These are phyloP conservation scores for Inga laurina DNA, from an alignment of 306 rosid species.

Conservation along the genomic window DNA sequence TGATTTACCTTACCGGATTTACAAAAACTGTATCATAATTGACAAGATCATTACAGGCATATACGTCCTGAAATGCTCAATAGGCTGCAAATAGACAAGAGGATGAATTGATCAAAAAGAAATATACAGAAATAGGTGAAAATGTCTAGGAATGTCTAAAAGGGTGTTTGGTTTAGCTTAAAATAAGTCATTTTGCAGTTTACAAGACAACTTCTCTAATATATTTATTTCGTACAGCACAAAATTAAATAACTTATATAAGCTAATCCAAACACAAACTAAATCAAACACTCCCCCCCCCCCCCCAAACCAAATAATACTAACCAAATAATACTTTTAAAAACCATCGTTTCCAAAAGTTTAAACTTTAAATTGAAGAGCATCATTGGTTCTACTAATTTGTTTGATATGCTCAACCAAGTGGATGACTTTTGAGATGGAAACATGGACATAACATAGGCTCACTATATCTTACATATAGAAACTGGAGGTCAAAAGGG, in stretches of 20 bases:
- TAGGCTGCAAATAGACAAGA: not conserved
- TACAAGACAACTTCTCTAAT: too few relatives aligned
- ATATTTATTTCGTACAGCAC: too few relatives aligned
- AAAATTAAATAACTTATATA: too few relatives aligned
- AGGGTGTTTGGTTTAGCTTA: too few relatives aligned
- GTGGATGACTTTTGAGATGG: too few relatives aligned
- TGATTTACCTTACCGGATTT: not conserved
- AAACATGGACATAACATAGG: not conserved
- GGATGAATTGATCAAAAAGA: not conserved
- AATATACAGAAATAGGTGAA: not conserved
- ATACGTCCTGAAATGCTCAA: not conserved
- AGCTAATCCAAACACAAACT: too few relatives aligned
- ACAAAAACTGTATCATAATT: not conserved
- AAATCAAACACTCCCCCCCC: not conserved
- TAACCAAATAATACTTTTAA: not conserved
- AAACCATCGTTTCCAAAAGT: not conserved
- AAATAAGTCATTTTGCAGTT: too few relatives aligned
- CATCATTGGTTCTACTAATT: not conserved
- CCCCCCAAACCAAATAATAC: not conserved
- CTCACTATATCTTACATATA: not conserved
- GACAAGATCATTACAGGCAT: slow-evolving; percentile 5
- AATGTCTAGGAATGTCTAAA: not conserved
- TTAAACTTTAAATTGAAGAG: not conserved
- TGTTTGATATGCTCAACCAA: not conserved
- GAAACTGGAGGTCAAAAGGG: not conserved